Base-by-base conservation (phyloP, 306 rosid species). In the Ormosia semicastrata region DNA sequence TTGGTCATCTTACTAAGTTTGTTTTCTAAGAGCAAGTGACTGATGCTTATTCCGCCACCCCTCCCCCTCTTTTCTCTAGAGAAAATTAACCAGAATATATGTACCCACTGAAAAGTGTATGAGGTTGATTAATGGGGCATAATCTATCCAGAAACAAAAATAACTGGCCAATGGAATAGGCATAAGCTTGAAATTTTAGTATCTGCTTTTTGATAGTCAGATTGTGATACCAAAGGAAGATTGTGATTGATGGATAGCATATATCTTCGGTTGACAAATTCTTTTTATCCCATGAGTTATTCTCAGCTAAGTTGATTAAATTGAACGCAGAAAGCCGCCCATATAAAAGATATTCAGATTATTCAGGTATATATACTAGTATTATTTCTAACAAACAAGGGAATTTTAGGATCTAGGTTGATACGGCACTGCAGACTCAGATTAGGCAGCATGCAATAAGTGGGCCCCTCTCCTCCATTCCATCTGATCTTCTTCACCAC, bases 271-370 rank as follows among this genome's bases (percentile, higher is more conserved):
- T 57, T 75, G 34, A 50, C 62, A 43, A 12, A 7, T 77, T 71
- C 37, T 34, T 71, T 59, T 47, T 66, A 36, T 54, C 13, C 32
- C 14, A 73, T 40, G 50, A 73, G 11, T 81, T 81, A 73, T 81
- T 81, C 79, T 64, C 9, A 37, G 46, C 62, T 9, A 29, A 72
- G 82, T 63, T 73, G 80, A 40, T 53, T 60, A 57, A 81, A 63
- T 40, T 69, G 62, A 69, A 83, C 8, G 40, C 50, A 78, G 72
- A 78, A 81, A 79, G 80, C 83, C 71, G 84, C 67, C 87, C 84
- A 39, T 83, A 62, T 54, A 75, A 29, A 56, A 65, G 30, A 7
- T 78, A 43, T 8, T 4, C 18, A 34, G n/a, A 66, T 75, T 82
- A 15, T 11, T 49, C 6, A 68, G 60, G 68, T 12, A 72, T 15